phyloP scores from a whole-genome alignment of 73 alveolate species.

The Tetrahymena borealis region DNA sequence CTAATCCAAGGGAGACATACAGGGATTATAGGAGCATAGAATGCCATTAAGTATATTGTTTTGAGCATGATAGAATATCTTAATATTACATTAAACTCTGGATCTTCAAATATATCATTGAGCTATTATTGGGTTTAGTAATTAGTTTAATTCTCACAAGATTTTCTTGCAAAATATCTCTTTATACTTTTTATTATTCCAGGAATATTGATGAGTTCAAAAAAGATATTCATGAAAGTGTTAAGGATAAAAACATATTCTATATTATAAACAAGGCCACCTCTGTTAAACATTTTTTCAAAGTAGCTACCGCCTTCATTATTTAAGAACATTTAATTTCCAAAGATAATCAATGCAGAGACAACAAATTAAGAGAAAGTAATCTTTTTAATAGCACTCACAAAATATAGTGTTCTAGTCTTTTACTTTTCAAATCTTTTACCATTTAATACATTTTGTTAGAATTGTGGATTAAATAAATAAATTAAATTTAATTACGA shows the following conservation, averaged over 20 bases:
- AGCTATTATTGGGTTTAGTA: neutral
- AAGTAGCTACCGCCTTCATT: neutral
- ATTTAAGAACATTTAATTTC: neutral
- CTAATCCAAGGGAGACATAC: neutral
- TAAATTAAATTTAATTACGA: too few species aligned
- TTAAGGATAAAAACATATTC: neutral
- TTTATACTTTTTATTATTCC: neutral
- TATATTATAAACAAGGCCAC: neutral
- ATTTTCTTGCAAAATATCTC: neutral
- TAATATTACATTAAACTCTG: neutral
- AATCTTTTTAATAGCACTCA: neutral
- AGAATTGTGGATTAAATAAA: too few species aligned
- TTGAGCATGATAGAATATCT: neutral
- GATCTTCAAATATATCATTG: neutral
- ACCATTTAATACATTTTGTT: too few species aligned
- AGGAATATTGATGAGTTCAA: neutral
- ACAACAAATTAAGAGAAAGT: neutral
- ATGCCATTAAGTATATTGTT: neutral
- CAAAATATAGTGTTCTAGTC: neutral
- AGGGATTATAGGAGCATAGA: neutral
- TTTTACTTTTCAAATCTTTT: neutral
- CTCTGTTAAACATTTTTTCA: neutral
- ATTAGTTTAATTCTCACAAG: neutral
- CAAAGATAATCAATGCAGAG: neutral
- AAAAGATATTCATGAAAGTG: neutral